Conservation (phyloP, 164 flowering plant species). For the Annona cherimola region DNA sequence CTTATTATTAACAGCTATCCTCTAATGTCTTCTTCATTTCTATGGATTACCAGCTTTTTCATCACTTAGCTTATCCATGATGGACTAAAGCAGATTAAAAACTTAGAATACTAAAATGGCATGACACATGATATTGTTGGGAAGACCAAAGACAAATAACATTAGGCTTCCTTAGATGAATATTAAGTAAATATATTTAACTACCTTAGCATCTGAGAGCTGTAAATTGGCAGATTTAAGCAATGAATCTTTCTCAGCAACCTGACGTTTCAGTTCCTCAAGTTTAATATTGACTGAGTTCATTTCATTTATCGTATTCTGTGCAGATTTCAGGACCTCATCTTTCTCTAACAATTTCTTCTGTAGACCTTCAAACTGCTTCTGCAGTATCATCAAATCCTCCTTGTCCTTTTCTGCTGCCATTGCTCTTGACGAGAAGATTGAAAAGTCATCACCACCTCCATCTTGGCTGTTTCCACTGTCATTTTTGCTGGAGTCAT, state of each 20-base stretch:
- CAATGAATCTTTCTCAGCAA: constrained; percentile 62
- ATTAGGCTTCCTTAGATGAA: neutral
- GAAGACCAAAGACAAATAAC: neutral
- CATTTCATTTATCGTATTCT: constrained; percentile 46
- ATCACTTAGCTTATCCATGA: neutral
- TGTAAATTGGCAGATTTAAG: constrained; percentile 62
- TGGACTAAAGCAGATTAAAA: neutral
- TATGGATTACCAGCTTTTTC: too few species aligned
- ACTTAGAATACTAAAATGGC: neutral
- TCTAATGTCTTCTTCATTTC: too few species aligned
- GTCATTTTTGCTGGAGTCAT: constrained; percentile 31
- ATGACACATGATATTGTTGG: neutral
- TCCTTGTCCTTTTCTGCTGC: constrained; percentile 56
- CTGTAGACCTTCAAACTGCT: constrained; percentile 66
- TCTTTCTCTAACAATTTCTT: constrained; percentile 72
- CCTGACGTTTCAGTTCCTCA: constrained; percentile 48
- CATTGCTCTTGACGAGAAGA: constrained; percentile 39
- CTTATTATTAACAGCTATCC: too few species aligned
- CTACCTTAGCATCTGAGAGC: constrained; percentile 83
- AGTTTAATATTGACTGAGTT: constrained; percentile 30
- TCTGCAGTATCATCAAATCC: constrained; percentile 51
- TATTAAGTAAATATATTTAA: neutral
- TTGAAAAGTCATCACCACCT: constrained; percentile 37
- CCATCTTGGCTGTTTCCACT: constrained; percentile 25
- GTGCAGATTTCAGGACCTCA: constrained; percentile 59